Conservation (phyloP, 345 rosid genomes). For the Boechera retrofracta region DNA sequence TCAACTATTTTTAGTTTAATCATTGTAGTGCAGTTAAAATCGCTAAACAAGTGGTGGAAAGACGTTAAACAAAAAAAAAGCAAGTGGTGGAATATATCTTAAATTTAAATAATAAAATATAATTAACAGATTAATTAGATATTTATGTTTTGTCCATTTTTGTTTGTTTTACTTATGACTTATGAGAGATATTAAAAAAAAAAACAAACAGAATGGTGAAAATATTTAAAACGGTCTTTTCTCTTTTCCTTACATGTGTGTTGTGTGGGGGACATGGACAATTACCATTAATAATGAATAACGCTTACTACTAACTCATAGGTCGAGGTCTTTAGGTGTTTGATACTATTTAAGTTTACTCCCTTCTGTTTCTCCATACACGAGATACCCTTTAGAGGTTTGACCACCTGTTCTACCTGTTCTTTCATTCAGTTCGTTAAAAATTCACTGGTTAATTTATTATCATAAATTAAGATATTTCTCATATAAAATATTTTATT, state of each 20-base stretch:
- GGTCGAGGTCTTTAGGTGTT: not conserved
- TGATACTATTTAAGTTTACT: not conserved
- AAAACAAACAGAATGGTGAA: not conserved
- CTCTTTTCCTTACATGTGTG: not conserved
- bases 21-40: not conserved
- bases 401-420: no score
- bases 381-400: no score
- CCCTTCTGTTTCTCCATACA: not conserved
- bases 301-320: not conserved
- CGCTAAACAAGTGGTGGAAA: slow-evolving; percentile 11
- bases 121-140: no score
- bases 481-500: no score
- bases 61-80: not conserved
- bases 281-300: slow-evolving; percentile 8
- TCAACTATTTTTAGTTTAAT: not conserved
- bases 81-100: not conserved
- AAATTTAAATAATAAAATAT: not conserved
- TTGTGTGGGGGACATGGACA: not conserved
- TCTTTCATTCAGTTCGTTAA: no score
- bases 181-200: not conserved
- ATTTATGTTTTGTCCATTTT: not conserved
- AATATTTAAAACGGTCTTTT: not conserved
- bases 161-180: not conserved
- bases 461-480: no score
- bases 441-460: no score